Conservation (phyloP, 805 yeast species). For the Candida cerambycidarum region DNA sequence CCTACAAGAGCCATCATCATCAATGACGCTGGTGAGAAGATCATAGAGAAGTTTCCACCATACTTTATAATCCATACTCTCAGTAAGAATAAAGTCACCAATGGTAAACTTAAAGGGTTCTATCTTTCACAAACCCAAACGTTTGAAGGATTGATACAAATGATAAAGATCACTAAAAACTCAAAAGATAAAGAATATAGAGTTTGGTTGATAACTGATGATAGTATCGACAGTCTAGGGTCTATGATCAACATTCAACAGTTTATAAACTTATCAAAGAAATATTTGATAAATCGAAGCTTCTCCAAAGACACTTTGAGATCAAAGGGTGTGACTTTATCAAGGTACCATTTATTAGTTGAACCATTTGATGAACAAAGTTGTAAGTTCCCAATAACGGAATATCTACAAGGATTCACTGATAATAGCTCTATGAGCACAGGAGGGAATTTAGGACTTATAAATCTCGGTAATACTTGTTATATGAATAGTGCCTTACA, state of each 20-base stretch:
- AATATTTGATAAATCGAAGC: slow-evolving; percentile 26
- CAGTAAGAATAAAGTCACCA: slow-evolving; percentile 17
- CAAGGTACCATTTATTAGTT: slow-evolving; percentile 17
- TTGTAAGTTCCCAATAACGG: slow-evolving; percentile 25
- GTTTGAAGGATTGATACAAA: slow-evolving; percentile 32
- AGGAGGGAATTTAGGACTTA: slow-evolving; percentile 62
- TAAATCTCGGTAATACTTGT: slow-evolving; percentile 85
- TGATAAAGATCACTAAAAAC: slow-evolving; percentile 22
- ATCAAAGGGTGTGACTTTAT: slow-evolving; percentile 28
- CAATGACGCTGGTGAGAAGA: slow-evolving; percentile 26
- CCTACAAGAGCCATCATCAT: slow-evolving; percentile 30
- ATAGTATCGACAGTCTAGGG: slow-evolving; percentile 23
- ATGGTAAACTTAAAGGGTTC: slow-evolving; percentile 15
- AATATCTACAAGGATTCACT: slow-evolving; percentile 13
- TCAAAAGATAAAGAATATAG: slow-evolving; percentile 23
- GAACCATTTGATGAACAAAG: slow-evolving; percentile 21
- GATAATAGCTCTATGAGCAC: slow-evolving; percentile 21
- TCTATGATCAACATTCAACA: slow-evolving; percentile 22
- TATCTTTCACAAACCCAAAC: slow-evolving; percentile 33
- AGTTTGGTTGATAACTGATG: slow-evolving; percentile 37
- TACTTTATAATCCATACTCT: slow-evolving; percentile 35
- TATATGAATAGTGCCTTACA: slow-evolving; percentile 95
- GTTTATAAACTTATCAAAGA: slow-evolving; percentile 28
- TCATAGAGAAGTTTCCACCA: slow-evolving; percentile 38
- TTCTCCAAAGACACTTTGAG: slow-evolving; percentile 25